Evolutionary conservation across 2,329 filamentous ascomycete species (phyloP), one percentile per base, ranked within the genome.

Genomic region (Exophiala sp.): DNA sequence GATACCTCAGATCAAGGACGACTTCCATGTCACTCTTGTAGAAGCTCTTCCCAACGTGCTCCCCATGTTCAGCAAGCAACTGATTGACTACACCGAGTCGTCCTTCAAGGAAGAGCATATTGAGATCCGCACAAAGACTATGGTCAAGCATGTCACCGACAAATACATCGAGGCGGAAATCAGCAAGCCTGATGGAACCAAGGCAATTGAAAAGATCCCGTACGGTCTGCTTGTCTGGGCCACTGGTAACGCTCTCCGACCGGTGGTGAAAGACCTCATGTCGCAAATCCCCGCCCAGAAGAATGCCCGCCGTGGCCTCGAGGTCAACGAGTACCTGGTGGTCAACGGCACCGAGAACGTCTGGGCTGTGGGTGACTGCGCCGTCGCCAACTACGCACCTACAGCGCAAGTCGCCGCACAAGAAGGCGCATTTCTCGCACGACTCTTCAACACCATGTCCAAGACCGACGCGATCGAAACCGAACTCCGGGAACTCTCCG

Each of bases 71-170:
- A 96, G 90, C 72, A 97, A 97, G 83, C 91, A 96, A 75, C 81
- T 99, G 68, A 97, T 99, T 69, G 94, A 99, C 68, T 99, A 99
- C 81, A 99, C 94, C 65, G 94, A 99, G 78, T 92, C 91, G 75
- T 96, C 92, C 43, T 95, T 99, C 79, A 94, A 95, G 77, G 94
- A 99, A 78, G 94, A 99, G 76, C 91, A 91, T 70, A 99, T 99
- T 70, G 86, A 89, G 65, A 96, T 99, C 76, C 88, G 89, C 74
- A 95, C 94, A 66, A 97, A 97, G 84, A 97, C 94, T 63, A 95
- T 96, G 86, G 94, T 99, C 71, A 97, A 97, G 82, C 91, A 88
- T 59, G 94, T 99, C 56, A 95, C 90, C 32, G 87, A 94, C 66
- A 95, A 88, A 75, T 86, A 84, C 69, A 92, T 99, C 67, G 90